Percentiles rank a stretch among this genome's conserved stretches.
These are phyloP conservation scores for Rhizophagus sp. DNA, from an alignment of 192 early-diverging fungal genomes.

Conservation along the genomic window DNA sequence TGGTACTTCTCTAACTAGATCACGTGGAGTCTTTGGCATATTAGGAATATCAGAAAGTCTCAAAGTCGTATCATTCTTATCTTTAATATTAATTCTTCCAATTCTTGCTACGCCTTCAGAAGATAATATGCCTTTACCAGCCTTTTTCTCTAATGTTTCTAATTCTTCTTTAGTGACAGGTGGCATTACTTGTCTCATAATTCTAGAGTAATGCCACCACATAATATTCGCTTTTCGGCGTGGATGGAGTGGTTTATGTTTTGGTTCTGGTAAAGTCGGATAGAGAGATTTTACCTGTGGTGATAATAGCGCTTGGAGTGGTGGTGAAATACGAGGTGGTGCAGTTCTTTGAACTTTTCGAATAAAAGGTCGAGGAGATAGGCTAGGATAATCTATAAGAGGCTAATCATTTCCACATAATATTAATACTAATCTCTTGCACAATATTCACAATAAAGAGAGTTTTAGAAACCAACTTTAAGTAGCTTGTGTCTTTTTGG, in stretches of 20 bases:
- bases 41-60: not conserved
- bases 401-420: not conserved
- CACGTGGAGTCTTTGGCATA: slow-evolving; percentile 7
- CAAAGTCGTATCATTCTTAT: not conserved
- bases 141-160: slow-evolving; percentile 12
- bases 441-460: not conserved
- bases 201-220: slow-evolving; percentile 28
- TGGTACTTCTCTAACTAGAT: slow-evolving; percentile 1
- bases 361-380: slow-evolving; percentile 7
- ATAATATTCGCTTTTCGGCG: slow-evolving; percentile 19
- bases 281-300: slow-evolving; percentile 19
- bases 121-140: slow-evolving; percentile 5
- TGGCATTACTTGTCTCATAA: slow-evolving; percentile 17
- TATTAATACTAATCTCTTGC: not conserved
- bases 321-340: slow-evolving; percentile 21
- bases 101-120: not conserved
- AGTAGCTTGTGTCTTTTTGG: slow-evolving; percentile 18
- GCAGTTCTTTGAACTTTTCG: slow-evolving; percentile 1
- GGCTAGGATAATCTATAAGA: not conserved
- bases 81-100: not conserved
- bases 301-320: slow-evolving; percentile 1
- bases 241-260: slow-evolving; percentile 24
- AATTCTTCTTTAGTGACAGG: not conserved
- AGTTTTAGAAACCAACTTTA: not conserved
- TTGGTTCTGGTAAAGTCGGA: slow-evolving; percentile 14